A percentile compares a stretch with the other conserved stretches of the same genome.
phyloP scores from a whole-genome alignment of 2,329 filamentous ascomycete genomes.

The Pseudomassariella vexata region DNA sequence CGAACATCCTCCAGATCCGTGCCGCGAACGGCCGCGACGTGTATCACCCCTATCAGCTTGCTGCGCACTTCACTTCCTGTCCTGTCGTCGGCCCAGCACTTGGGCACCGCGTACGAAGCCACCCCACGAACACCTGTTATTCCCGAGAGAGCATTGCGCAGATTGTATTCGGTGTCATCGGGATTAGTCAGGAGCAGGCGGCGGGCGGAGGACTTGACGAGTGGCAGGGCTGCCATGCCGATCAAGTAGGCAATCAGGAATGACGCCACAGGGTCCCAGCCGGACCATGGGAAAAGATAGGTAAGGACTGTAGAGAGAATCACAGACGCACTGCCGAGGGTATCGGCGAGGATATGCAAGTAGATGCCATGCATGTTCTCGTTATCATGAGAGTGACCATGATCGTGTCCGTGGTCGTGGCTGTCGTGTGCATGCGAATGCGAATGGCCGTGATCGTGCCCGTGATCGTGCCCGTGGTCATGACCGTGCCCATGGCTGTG shows the following conservation, averaged over 20 bases:
- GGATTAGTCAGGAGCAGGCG: constrained; percentile 80
- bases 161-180: constrained; percentile 76
- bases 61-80: constrained; percentile 35
- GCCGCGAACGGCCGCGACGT: constrained; percentile 68
- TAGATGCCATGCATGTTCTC: constrained; percentile 99
- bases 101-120: constrained; percentile 75
- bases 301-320: constrained; percentile 88
- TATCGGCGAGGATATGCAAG: constrained; percentile 90
- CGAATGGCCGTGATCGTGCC: constrained; percentile 27
- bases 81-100: constrained; percentile 86
- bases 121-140: constrained; percentile 80
- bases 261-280: constrained; percentile 91
- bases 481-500: constrained; percentile 50
- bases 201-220: constrained; percentile 79
- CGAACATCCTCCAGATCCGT: constrained; percentile 79
- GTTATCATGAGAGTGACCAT: constrained; percentile 64
- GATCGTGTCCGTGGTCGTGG: constrained; percentile 22
- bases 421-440: constrained; percentile 26
- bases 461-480: constrained; percentile 22
- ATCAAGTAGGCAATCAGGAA: constrained; percentile 92
- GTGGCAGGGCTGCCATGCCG: constrained; percentile 82
- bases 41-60: constrained; percentile 75
- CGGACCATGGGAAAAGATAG: constrained; percentile 81
- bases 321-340: constrained; percentile 87
- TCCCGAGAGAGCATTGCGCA: constrained; percentile 80